Percentiles rank a stretch among this genome's conserved stretches.
Conservation (phyloP, 176 grass and related monocot genomes). For the Lolium perenne region DNA sequence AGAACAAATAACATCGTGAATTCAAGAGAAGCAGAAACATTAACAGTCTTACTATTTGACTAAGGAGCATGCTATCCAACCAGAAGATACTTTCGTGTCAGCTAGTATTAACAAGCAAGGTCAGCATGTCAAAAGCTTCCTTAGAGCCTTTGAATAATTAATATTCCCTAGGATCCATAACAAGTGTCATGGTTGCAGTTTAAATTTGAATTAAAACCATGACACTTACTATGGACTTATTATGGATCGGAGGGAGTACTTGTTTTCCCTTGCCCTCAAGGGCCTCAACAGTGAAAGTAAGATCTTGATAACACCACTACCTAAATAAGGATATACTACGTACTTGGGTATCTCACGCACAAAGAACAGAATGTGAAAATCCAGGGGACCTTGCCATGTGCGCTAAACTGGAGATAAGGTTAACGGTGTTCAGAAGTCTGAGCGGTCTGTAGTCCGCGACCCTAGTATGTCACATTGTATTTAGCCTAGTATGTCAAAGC, state of each 20-base stretch:
- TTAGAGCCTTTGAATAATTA: not conserved
- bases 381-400: conserved; percentile 3
- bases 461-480: not conserved
- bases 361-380: conserved; percentile 7
- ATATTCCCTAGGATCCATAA: not conserved
- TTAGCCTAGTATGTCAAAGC: not conserved
- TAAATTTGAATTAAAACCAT: no score
- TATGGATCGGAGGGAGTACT: no score
- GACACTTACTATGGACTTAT: no score
- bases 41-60: conserved; percentile 1
- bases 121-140: not conserved
- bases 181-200: no score
- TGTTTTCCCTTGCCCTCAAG: no score
- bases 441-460: no score
- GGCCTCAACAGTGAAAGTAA: conserved; percentile 18
- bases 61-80: not conserved
- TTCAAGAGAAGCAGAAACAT: not conserved
- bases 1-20: conserved; percentile 1
- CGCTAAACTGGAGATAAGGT: conserved; percentile 22
- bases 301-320: conserved; percentile 20
- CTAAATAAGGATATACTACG: not conserved
- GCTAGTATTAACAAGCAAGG: not conserved
- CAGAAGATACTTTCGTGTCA: conserved; percentile 10
- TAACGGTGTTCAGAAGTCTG: not conserved
- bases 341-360: not conserved